Evolutionary conservation across 257 asterid genomes (phyloP).

Genomic region (Anisodus tanguticus): DNA sequence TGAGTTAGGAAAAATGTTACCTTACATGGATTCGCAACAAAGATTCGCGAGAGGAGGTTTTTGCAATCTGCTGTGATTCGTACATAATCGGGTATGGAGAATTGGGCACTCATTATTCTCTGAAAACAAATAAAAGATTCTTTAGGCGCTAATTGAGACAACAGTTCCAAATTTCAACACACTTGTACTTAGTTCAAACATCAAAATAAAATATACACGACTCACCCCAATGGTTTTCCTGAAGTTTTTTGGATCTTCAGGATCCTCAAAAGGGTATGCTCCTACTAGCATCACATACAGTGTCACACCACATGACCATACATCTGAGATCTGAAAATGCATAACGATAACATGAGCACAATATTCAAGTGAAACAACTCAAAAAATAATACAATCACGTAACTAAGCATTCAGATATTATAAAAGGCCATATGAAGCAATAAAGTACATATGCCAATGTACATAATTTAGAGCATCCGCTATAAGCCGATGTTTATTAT

Average conservation of each 20-base stretch:
- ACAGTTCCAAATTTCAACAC: neutral
- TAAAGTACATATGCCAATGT: neutral
- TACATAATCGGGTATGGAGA: slow-evolving; percentile 88
- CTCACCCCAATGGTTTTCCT: slow-evolving; percentile 83
- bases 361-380: slow-evolving; percentile 13
- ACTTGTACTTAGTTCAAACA: neutral
- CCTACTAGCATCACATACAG: slow-evolving; percentile 95
- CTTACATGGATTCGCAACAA: slow-evolving; percentile 79
- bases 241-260: slow-evolving; percentile 90
- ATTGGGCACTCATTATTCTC: slow-evolving; percentile 91
- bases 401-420: neutral
- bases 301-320: slow-evolving; percentile 98
- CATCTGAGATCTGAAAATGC: slow-evolving; percentile 78
- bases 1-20: slow-evolving; percentile 41
- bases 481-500: too few relatives aligned
- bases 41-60: slow-evolving; percentile 87
- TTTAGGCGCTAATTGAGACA: neutral
- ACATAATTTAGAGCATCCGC: too few relatives aligned
- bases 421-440: neutral
- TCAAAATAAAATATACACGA: neutral
- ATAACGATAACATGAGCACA: slow-evolving; percentile 22
- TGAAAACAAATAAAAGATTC: slow-evolving; percentile 39
- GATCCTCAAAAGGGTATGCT: slow-evolving; percentile 96
- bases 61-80: slow-evolving; percentile 87
- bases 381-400: neutral